Conservation (phyloP, 2,329 filamentous ascomycete genomes). For the Penicillium sp. region DNA sequence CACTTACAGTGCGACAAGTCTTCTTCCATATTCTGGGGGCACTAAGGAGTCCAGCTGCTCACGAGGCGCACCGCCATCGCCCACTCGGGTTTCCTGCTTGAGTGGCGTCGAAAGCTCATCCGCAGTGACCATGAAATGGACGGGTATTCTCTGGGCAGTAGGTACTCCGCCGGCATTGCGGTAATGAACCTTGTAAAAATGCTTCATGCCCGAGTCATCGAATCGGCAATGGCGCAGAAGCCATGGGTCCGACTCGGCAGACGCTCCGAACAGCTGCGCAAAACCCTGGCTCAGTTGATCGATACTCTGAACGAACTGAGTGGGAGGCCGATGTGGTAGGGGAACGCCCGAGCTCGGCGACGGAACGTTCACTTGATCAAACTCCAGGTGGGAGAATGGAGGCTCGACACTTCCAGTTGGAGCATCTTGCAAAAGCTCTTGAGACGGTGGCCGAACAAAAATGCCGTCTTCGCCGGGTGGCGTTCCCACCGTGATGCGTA, state of each 20-base stretch:
- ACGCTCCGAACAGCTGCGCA: constrained; percentile 30
- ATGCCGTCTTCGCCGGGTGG: too few relatives aligned
- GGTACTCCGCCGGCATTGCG: constrained; percentile 38
- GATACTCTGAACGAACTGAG: constrained; percentile 27
- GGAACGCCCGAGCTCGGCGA: constrained; percentile 19
- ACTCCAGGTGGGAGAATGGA: constrained; percentile 10
- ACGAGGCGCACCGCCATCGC: constrained; percentile 8
- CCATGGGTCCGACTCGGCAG: constrained; percentile 35
- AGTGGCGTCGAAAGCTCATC: constrained; percentile 17
- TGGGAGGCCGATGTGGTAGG: constrained; percentile 15
- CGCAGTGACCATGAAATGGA: constrained; percentile 28
- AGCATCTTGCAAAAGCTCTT: constrained; percentile 4
- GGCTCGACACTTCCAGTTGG: constrained; percentile 6
- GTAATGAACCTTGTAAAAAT: constrained; percentile 34
- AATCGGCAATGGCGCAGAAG: constrained; percentile 35
- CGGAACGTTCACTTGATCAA: constrained; percentile 10
- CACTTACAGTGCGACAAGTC: constrained; percentile 22
- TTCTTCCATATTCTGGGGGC: constrained; percentile 21
- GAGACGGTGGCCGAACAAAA: too few relatives aligned
- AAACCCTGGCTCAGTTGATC: constrained; percentile 28
- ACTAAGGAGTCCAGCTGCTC: constrained; percentile 21
- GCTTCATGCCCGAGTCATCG: constrained; percentile 33
- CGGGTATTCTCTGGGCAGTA: constrained; percentile 30
- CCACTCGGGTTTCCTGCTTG: constrained; percentile 18
- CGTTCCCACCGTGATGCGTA: neutral